Evolutionary conservation across 306 rosid species (phyloP).

Genomic region (Vachellia collinsii): DNA sequence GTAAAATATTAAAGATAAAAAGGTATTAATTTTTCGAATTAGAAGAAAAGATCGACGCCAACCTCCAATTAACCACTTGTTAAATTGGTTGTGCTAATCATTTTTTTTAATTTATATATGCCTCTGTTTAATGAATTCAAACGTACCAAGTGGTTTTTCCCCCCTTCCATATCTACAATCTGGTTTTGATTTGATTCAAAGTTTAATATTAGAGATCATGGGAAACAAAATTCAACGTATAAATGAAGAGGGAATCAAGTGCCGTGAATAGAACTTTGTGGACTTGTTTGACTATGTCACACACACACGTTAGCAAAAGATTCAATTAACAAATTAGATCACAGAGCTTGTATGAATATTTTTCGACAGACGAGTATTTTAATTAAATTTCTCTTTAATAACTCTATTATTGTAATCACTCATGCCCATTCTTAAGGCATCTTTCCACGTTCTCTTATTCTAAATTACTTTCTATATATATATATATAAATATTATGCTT

Average conservation of each 20-base stretch:
- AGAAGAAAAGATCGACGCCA: no score
- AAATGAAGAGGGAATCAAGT: neutral
- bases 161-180: no score
- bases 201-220: neutral
- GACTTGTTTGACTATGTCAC: neutral
- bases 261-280: neutral
- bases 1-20: no score
- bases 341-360: neutral
- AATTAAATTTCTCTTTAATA: neutral
- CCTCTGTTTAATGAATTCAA: no score
- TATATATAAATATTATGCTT: no score
- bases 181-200: neutral
- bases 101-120: no score
- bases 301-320: no score
- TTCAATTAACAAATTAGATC: neutral
- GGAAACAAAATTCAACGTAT: neutral
- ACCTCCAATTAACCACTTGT: no score
- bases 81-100: no score
- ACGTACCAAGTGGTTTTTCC: no score
- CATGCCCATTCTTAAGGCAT: slow-evolving; percentile 55
- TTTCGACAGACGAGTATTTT: neutral
- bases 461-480: neutral
- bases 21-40: no score
- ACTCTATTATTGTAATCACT: neutral
- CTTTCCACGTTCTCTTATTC: slow-evolving; percentile 60